Percentiles rank a stretch among this genome's conserved stretches.
Evolutionary conservation across 352 stramenopile genomes (phyloP).

Genomic region (Phytophthora tentaculata): DNA sequence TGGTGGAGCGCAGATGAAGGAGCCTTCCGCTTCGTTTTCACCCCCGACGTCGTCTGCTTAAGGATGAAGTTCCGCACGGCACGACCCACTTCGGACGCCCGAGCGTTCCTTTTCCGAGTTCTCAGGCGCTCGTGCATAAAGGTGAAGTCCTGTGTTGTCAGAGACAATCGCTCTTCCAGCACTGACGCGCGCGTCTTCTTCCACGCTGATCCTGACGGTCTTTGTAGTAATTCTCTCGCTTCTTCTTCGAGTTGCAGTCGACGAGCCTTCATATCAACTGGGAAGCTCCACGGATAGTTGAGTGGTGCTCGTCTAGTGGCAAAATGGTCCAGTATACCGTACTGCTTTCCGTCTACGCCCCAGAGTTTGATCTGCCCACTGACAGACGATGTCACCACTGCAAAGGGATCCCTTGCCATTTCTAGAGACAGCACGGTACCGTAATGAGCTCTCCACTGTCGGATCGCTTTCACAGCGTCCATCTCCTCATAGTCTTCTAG

Average conservation of each 20-base stretch:
- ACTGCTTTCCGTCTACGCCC: constrained; percentile 44
- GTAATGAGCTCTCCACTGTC: constrained; percentile 53
- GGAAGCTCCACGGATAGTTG: constrained; percentile 59
- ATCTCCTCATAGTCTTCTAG: not conserved
- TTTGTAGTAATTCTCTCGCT: constrained; percentile 49
- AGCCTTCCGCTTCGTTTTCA: constrained; percentile 4
- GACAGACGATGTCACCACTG: constrained; percentile 55
- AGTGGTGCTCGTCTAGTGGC: constrained; percentile 60
- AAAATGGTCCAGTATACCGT: constrained; percentile 72
- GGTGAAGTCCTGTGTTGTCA: constrained; percentile 41
- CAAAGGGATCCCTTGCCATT: constrained; percentile 40
- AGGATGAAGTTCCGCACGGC: constrained; percentile 59
- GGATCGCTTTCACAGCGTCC: constrained; percentile 10
- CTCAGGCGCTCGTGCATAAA: constrained; percentile 15
- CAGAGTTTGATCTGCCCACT: constrained; percentile 72
- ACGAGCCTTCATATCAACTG: constrained; percentile 56
- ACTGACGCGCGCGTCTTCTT: constrained; percentile 49
- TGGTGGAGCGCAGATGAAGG: constrained; percentile 24
- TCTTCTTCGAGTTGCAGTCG: constrained; percentile 43
- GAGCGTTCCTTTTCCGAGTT: constrained; percentile 23
- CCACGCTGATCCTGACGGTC: constrained; percentile 24
- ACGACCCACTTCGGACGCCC: constrained; percentile 44
- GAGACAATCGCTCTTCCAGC: constrained; percentile 55
- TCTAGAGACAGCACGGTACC: constrained; percentile 48
- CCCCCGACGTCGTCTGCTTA: constrained; percentile 30